A percentile compares a stretch with the other conserved stretches of the same genome.
Evolutionary conservation across 768 basidiomycete genomes (phyloP).

Genomic region (Leccinum uliginosum): DNA sequence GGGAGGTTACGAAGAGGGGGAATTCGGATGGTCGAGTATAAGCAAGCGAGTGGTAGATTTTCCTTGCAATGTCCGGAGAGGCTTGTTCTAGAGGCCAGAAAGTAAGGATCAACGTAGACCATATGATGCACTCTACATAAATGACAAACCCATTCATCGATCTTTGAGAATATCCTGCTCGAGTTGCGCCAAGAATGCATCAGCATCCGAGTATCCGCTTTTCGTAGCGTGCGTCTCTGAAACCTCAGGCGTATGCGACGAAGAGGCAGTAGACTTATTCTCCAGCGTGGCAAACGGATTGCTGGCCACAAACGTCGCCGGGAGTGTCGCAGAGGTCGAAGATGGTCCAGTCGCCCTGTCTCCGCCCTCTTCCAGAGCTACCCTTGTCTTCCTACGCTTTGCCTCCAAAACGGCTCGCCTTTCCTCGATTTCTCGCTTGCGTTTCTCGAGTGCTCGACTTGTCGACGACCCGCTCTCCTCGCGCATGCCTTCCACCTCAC

Average conservation of each 20-base stretch:
- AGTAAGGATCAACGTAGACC: slow-evolving; percentile 5
- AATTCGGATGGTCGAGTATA: slow-evolving; percentile 41
- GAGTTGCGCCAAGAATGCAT: slow-evolving; percentile 61
- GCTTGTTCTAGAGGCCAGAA: slow-evolving; percentile 38
- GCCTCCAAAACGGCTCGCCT: slow-evolving; percentile 56
- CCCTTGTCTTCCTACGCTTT: slow-evolving; percentile 55
- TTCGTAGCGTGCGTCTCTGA: slow-evolving; percentile 23
- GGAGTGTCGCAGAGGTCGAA: background rate
- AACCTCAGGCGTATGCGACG: slow-evolving; percentile 19
- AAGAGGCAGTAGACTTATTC: slow-evolving; percentile 20
- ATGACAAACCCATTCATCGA: background rate
- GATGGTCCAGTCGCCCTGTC: background rate
- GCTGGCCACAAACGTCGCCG: slow-evolving; percentile 12
- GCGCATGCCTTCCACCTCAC: slow-evolving; percentile 78
- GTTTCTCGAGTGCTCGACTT: slow-evolving; percentile 60
- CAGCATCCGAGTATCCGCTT: slow-evolving; percentile 35
- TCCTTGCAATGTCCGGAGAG: slow-evolving; percentile 47
- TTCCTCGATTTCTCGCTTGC: slow-evolving; percentile 72
- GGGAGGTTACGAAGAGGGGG: slow-evolving; percentile 31
- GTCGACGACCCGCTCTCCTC: slow-evolving; percentile 30
- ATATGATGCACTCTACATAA: background rate
- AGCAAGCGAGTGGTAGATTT: slow-evolving; percentile 39
- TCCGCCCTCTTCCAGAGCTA: slow-evolving; percentile 4
- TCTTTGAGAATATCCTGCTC: slow-evolving; percentile 53
- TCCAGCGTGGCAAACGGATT: slow-evolving; percentile 56